A percentile compares a stretch with the other conserved stretches of the same genome.
phyloP scores from a whole-genome alignment of 2,329 filamentous ascomycete genomes.

The Nothopassalora personata region DNA sequence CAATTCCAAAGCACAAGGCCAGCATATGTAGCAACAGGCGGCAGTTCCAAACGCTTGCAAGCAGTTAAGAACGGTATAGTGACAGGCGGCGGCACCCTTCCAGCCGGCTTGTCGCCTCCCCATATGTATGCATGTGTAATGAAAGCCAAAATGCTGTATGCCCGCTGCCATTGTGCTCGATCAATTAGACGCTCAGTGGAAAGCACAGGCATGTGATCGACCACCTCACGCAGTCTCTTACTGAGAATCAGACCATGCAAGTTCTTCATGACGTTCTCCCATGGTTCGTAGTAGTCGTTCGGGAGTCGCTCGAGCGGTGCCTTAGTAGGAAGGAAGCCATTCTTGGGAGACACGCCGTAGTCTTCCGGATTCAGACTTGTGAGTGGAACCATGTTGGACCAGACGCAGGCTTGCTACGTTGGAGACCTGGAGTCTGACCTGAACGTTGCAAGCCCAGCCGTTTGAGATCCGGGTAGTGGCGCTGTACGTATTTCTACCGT shows the following conservation, averaged over 20 bases:
- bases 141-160: constrained; percentile 73
- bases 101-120: constrained; percentile 69
- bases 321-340: constrained; percentile 83
- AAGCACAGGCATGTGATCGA: constrained; percentile 77
- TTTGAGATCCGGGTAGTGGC: constrained; percentile 8
- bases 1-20: constrained; percentile 95
- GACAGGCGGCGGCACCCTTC: constrained; percentile 70
- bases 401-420: constrained; percentile 35
- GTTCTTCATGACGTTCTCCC: constrained; percentile 82
- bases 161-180: constrained; percentile 85
- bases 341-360: constrained; percentile 70
- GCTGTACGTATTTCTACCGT: neutral
- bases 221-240: constrained; percentile 71
- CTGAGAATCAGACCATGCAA: constrained; percentile 82
- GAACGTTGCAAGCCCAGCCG: constrained; percentile 35
- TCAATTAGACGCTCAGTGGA: constrained; percentile 75
- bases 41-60: constrained; percentile 68
- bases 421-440: constrained; percentile 25
- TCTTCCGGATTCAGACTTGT: constrained; percentile 56
- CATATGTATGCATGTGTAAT: constrained; percentile 84
- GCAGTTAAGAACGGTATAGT: constrained; percentile 76
- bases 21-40: constrained; percentile 89
- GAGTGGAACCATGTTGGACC: constrained; percentile 39
- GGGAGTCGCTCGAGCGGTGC: constrained; percentile 74
- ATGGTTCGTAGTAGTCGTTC: constrained; percentile 88